Evolutionary conservation across 2,329 filamentous ascomycete species (phyloP).

Genomic region (Plectosphaerella cucumerina): DNA sequence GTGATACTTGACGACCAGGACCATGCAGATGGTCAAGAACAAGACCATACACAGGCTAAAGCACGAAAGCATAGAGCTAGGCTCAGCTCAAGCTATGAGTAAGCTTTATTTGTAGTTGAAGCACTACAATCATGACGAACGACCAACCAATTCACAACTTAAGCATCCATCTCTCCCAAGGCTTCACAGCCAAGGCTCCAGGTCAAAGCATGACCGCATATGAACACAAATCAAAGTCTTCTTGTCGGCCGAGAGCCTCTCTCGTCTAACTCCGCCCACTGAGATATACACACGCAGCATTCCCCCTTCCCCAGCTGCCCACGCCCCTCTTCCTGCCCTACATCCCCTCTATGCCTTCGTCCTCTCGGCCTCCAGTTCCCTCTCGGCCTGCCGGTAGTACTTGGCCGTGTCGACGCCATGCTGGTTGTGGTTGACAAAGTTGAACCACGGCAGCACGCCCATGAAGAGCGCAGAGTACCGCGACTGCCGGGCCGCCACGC

Average conservation of each 20-base stretch:
- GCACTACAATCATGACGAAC: too few species aligned
- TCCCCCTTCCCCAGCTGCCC: neutral
- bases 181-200: neutral
- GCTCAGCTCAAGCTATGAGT: too few species aligned
- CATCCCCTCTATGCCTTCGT: conserved; percentile 5
- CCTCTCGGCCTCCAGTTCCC: conserved; percentile 79
- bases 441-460: conserved; percentile 91
- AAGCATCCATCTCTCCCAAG: neutral
- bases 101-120: too few species aligned
- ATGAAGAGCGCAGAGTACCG: conserved; percentile 83
- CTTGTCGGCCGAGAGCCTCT: neutral
- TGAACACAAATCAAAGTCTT: neutral
- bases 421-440: conserved; percentile 94
- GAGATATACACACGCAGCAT: neutral
- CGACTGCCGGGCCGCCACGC: conserved; percentile 87
- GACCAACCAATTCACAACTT: too few species aligned
- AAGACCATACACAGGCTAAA: too few species aligned
- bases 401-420: conserved; percentile 98
- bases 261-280: neutral
- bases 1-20: too few species aligned
- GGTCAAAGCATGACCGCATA: neutral
- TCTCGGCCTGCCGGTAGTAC: conserved; percentile 94
- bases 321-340: neutral
- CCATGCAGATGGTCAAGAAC: too few species aligned
- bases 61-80: too few species aligned